Base-by-base conservation (phyloP, 495 filamentous ascomycete species). In the Podospora tetraspora region DNA sequence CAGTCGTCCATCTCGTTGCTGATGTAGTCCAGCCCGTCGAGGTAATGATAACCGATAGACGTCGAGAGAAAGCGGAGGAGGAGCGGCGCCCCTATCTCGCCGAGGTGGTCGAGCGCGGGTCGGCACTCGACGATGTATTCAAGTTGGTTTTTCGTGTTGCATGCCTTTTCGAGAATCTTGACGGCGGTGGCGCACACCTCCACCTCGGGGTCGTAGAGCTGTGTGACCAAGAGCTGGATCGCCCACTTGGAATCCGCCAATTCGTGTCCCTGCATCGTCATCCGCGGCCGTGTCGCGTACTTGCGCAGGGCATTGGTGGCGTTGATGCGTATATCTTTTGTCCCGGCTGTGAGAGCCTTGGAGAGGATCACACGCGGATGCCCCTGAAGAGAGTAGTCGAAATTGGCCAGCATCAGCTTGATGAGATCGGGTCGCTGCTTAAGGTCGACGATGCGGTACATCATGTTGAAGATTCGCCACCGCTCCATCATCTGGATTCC, bases 1-100 rank as follows among this genome's bases (percentile, higher is more conserved):
- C 95, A 99, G 77, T 98, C 95, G 74, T 99, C 95, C 95, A 99
- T 99, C 75, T 98, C 96, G 72, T 95, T 93, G 57, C 92, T 95
- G 75, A 99, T 99, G 72, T 99, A 99, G 78, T 99, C 95, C 21
- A 99, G 84, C 9, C 93, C 95, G 77, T 99, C 92, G 4, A 99
- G 82, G 78, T 99, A 99, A 79, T 98, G 94, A 71, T 99, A 99
- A 6, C 95, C 95, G 34, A 97, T 91, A 0, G 92, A 96, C 0
- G 96, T 97, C 3, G 93, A 97, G 63, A 99, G 77, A 75, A 99
- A 99, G 67, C 95, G 90, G 67, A 99, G 83, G 22, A 99, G 87
- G 29, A 99, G 82, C 3, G 95, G 95, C 57, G 95, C 95, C 8
- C 96, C 96, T 73, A 99, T 99, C 75, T 97, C 95, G 29, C 96